phyloP scores from a whole-genome alignment of 1,139 yeast species.

The Geotrichum bryndzae region DNA sequence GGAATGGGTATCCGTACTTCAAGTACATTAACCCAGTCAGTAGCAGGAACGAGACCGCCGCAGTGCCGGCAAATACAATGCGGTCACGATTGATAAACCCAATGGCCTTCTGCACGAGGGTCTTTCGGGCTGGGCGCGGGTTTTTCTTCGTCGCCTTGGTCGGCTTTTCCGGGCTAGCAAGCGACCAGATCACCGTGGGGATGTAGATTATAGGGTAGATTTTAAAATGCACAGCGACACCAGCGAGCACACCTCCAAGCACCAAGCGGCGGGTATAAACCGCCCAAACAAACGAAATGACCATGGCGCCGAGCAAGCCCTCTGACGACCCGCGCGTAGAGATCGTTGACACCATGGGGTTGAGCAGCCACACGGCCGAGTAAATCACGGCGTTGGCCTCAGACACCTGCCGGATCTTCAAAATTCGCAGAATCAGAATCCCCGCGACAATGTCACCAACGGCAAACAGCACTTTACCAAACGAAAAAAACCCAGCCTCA shows the following conservation, averaged over 20 bases:
- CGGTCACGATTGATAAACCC: slow-evolving; percentile 43
- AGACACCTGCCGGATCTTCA: slow-evolving; percentile 29
- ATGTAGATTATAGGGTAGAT: slow-evolving; percentile 84
- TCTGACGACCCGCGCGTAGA: slow-evolving; percentile 93
- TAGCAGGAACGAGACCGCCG: slow-evolving; percentile 41
- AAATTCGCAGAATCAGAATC: slow-evolving; percentile 42
- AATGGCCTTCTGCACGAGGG: slow-evolving; percentile 9
- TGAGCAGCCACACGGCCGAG: slow-evolving; percentile 72
- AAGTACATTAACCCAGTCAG: slow-evolving; percentile 56
- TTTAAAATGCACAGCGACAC: slow-evolving; percentile 82
- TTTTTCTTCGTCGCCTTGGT: neutral
- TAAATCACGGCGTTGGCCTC: slow-evolving; percentile 38
- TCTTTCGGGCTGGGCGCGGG: neutral
- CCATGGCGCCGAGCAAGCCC: slow-evolving; percentile 74
- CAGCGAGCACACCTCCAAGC: slow-evolving; percentile 59
- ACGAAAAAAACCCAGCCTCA: slow-evolving; percentile 43
- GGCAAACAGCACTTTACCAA: slow-evolving; percentile 76
- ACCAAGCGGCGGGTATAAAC: slow-evolving; percentile 42
- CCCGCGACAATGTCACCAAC: slow-evolving; percentile 81
- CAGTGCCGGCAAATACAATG: slow-evolving; percentile 41
- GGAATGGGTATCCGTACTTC: slow-evolving; percentile 66
- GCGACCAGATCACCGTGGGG: slow-evolving; percentile 46
- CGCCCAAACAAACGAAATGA: slow-evolving; percentile 49
- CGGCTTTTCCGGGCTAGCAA: slow-evolving; percentile 21
- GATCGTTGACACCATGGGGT: slow-evolving; percentile 93